phyloP scores from a whole-genome alignment of 257 asterid species.

The Henckelia pumila region DNA sequence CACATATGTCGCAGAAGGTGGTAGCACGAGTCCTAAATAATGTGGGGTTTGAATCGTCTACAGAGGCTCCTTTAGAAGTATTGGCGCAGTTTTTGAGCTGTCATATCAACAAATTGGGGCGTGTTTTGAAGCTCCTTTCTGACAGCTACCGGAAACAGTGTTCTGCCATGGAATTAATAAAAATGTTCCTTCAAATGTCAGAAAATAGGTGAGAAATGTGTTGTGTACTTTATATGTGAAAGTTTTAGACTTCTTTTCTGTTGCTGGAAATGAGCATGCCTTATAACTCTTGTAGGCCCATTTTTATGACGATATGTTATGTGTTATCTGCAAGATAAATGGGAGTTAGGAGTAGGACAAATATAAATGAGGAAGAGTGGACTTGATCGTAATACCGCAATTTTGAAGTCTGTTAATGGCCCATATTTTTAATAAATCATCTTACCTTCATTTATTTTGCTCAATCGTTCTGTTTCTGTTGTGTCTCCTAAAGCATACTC shows the following conservation, averaged over 20 bases:
- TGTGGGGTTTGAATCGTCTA: slow-evolving; percentile 80
- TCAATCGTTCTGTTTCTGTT: not conserved
- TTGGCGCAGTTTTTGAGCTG: slow-evolving; percentile 70
- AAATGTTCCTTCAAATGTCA: slow-evolving; percentile 86
- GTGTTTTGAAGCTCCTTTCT: slow-evolving; percentile 67
- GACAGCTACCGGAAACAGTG: slow-evolving; percentile 92
- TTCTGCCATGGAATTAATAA: slow-evolving; percentile 76
- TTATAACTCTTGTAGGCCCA: slow-evolving; percentile 2
- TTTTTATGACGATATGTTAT: slow-evolving; percentile 22
- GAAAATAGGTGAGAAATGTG: slow-evolving; percentile 65
- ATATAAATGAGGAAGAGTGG: not conserved
- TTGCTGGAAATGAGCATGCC: slow-evolving; percentile 15
- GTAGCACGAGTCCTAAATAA: slow-evolving; percentile 65
- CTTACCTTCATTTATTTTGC: not conserved
- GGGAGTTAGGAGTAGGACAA: not conserved
- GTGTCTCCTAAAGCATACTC: not conserved
- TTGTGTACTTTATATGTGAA: slow-evolving; percentile 25
- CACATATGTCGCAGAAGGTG: slow-evolving; percentile 67
- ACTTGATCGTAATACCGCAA: not conserved
- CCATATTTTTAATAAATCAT: too few relatives aligned
- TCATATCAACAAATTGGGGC: slow-evolving; percentile 76
- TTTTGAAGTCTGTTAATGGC: not conserved
- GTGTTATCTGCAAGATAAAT: not conserved
- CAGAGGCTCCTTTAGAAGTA: slow-evolving; percentile 68
- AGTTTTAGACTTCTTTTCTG: slow-evolving; percentile 7